Evolutionary conservation across 371 early-diverging fungal species (phyloP), one percentile per base, ranked within the genome.

Genomic region (Mucor piriformis): DNA sequence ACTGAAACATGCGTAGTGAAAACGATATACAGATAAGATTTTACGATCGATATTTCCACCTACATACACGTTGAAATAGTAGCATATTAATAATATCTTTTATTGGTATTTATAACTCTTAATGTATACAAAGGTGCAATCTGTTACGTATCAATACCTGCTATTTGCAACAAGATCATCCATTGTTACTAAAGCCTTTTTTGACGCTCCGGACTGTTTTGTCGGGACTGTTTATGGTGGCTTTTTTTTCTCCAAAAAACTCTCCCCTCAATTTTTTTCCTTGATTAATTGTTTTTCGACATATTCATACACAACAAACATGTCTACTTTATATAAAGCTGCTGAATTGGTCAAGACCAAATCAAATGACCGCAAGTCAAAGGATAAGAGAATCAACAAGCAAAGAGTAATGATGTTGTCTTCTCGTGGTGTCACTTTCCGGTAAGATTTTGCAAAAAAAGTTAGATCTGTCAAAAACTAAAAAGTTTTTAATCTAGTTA

Each of bases 361-460:
- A 16, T 44, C 59, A 27, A 60, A 57, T 51, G 59, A 63, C 18
- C 52, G 37, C 6, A 66, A 67, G 48, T 50, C 64, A 6, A 69
- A 74, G 47, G 81, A 81, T 46, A 81, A 66, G 55, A 74, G 81
- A 57, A 67, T 76, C 20, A 91, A 95, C 76, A 94, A 92, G 73
- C 95, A 98, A 72, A 83, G 96, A 53, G 93, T 97, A 20, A 75
- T 98, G 66, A 62, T 95, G 57, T 80, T 97, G 38, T 88, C 92
- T 50, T 93, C 95, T 43, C 87, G 98, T 34, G 98, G 98, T 54
- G 90, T 93, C 54, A 93, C 84, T 49, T 86, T 73, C 54, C 84
- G 94, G 92, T 95, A 85, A 54, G n/a, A 37, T 27, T 23, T 18
- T 18, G 4, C n/a, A 6, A 42, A 42, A 42, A 42, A 42, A n/a